These are phyloP conservation scores for Roridomyces roridus DNA, from an alignment of 768 basidiomycete genomes.

Conservation along the genomic window DNA sequence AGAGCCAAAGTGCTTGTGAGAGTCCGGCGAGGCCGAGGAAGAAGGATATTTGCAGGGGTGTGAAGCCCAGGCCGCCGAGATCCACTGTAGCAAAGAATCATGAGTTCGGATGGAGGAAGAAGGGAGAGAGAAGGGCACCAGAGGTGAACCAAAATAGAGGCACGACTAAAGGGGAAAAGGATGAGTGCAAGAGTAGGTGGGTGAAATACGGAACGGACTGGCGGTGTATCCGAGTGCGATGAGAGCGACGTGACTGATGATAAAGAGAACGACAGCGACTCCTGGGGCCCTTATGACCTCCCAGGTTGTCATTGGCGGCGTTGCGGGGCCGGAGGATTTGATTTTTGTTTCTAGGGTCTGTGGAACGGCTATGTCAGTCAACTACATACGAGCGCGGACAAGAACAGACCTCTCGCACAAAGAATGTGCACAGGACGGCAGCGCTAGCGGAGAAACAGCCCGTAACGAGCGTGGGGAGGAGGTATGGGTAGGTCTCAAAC, in stretches of 20 bases:
- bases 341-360: too few relatives aligned
- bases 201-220: too few relatives aligned
- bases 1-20: constrained; percentile 11
- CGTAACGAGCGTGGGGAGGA: too few relatives aligned
- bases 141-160: constrained; percentile 14
- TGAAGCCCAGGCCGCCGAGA: constrained; percentile 8
- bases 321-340: too few relatives aligned
- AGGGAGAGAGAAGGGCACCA: background rate
- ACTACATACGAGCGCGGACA: too few relatives aligned
- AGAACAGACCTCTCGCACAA: too few relatives aligned
- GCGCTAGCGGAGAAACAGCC: too few relatives aligned
- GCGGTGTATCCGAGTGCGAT: constrained; percentile 12
- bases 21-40: constrained; percentile 11
- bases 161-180: background rate
- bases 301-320: too few relatives aligned
- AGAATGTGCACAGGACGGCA: too few relatives aligned
- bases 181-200: background rate
- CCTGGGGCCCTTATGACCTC: background rate
- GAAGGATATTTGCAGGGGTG: constrained; percentile 13
- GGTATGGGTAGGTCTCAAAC: too few relatives aligned
- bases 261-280: constrained; percentile 6
- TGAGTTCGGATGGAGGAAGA: constrained; percentile 1
- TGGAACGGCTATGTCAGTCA: too few relatives aligned
- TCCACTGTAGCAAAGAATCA: background rate
- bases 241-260: background rate